Evolutionary conservation across 305 asterid genomes (phyloP).

Genomic region (Solanum hybrid): DNA sequence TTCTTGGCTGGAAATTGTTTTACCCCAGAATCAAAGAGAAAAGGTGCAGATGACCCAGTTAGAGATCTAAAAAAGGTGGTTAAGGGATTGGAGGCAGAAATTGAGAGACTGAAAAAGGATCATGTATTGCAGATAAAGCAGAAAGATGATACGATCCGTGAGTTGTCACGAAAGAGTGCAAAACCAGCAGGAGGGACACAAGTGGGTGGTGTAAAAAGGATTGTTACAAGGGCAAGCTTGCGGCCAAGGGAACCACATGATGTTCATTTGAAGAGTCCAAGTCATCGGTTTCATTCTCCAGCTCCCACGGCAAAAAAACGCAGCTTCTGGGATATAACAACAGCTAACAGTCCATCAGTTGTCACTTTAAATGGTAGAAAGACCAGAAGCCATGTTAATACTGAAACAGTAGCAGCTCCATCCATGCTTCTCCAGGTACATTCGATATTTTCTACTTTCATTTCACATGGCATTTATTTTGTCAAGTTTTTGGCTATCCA

Average conservation of each 20-base stretch:
- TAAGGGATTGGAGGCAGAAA: conserved; percentile 38
- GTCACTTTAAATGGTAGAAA: conserved; percentile 43
- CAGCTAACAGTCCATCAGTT: conserved; percentile 49
- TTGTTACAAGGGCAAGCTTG: conserved; percentile 26
- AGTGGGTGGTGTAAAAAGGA: conserved; percentile 25
- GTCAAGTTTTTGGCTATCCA: background rate
- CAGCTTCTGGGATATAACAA: conserved; percentile 55
- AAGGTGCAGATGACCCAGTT: conserved; percentile 20
- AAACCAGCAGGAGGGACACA: conserved; percentile 23
- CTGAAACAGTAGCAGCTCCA: conserved; percentile 33
- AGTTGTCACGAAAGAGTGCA: conserved; percentile 32
- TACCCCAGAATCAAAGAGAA: conserved; percentile 49
- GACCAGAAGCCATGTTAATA: conserved; percentile 43
- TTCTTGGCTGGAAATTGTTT: conserved; percentile 41
- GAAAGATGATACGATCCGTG: conserved; percentile 34
- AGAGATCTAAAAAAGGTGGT: conserved; percentile 29
- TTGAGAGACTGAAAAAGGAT: conserved; percentile 44
- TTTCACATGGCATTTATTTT: background rate
- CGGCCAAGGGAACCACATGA: conserved; percentile 24
- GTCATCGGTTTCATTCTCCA: conserved; percentile 41
- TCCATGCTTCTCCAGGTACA: conserved; percentile 63
- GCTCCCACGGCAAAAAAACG: conserved; percentile 49
- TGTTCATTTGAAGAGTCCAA: conserved; percentile 33
- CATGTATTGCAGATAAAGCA: conserved; percentile 36
- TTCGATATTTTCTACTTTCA: background rate